These are phyloP conservation scores for Arachnomyces sp. DNA, from an alignment of 2,329 filamentous ascomycete species.

Conservation along the genomic window DNA sequence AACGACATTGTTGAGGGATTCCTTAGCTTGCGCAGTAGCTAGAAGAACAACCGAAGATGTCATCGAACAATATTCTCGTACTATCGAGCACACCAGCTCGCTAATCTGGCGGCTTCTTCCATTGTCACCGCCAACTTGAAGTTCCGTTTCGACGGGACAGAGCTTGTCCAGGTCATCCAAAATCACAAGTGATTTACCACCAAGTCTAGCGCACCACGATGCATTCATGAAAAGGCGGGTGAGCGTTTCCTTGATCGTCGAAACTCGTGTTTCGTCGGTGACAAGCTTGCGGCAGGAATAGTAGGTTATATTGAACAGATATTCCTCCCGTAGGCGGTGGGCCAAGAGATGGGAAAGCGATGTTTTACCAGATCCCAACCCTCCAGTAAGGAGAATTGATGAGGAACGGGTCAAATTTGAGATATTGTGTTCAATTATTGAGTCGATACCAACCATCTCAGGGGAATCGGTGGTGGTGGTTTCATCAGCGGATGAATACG, in stretches of 20 bases:
- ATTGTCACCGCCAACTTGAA: constrained; percentile 90
- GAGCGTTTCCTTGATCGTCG: constrained; percentile 83
- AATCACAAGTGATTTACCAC: constrained; percentile 75
- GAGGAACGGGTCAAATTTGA: constrained; percentile 76
- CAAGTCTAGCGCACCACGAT: constrained; percentile 81
- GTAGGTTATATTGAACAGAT: constrained; percentile 75
- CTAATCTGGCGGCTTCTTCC: constrained; percentile 86
- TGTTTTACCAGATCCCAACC: constrained; percentile 84
- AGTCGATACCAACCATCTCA: constrained; percentile 75
- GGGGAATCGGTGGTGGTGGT: constrained; percentile 49
- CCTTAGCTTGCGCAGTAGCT: constrained; percentile 87
- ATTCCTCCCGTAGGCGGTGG: constrained; percentile 61
- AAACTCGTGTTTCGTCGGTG: constrained; percentile 82
- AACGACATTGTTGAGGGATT: constrained; percentile 81
- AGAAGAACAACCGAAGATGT: constrained; percentile 78
- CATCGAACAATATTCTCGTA: constrained; percentile 72
- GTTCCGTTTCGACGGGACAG: constrained; percentile 86
- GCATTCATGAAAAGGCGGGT: constrained; percentile 79
- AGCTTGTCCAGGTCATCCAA: constrained; percentile 90
- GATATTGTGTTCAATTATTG: constrained; percentile 62
- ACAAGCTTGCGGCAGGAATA: constrained; percentile 81
- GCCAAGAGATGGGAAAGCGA: constrained; percentile 69
- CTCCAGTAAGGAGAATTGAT: constrained; percentile 82
- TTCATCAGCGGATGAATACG: constrained; percentile 44
- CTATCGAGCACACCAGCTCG: constrained; percentile 75